A percentile compares a stretch with the other conserved stretches of the same genome.
These are phyloP conservation scores for Drosera spatulata DNA, from an alignment of 179 eudicot genomes.

Conservation along the genomic window DNA sequence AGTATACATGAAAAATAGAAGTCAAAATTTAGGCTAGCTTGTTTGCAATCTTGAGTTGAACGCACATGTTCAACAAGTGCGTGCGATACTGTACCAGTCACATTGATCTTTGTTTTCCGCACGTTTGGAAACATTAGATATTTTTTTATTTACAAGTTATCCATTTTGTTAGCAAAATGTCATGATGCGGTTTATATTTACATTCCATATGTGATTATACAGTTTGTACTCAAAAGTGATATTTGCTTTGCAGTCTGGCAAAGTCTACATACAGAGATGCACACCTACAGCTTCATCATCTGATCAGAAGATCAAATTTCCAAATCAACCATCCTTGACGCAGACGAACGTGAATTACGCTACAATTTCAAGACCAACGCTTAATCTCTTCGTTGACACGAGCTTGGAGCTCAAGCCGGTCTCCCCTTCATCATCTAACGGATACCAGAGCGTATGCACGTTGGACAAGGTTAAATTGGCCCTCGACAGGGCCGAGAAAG, in stretches of 20 bases:
- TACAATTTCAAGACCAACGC: constrained; percentile 26
- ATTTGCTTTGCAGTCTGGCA: constrained; percentile 56
- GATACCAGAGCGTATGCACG: constrained; percentile 72
- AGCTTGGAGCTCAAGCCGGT: constrained; percentile 55
- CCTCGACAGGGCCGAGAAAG: constrained; percentile 64
- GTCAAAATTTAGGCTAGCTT: too few species aligned
- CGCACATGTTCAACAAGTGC: too few species aligned
- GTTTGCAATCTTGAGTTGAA: too few species aligned
- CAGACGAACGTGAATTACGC: constrained; percentile 43
- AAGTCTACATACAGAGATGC: constrained; percentile 70
- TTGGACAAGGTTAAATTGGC: constrained; percentile 83
- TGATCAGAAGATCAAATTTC: constrained; percentile 22
- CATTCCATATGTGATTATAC: too few species aligned
- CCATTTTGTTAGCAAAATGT: too few species aligned
- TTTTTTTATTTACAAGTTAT: too few species aligned
- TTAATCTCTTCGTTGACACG: constrained; percentile 48
- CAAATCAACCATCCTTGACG: constrained; percentile 14
- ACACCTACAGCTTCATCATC: constrained; percentile 29
- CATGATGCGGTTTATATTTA: too few species aligned
- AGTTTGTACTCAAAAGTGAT: too few species aligned
- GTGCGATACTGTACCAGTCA: too few species aligned
- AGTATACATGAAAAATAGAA: too few species aligned
- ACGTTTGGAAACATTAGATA: too few species aligned
- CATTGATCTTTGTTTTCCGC: too few species aligned
- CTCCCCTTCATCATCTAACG: constrained; percentile 1